Evolutionary conservation across 352 stramenopile species (phyloP), one percentile per base, ranked within the genome.

Genomic region (Bremia lactucae): DNA sequence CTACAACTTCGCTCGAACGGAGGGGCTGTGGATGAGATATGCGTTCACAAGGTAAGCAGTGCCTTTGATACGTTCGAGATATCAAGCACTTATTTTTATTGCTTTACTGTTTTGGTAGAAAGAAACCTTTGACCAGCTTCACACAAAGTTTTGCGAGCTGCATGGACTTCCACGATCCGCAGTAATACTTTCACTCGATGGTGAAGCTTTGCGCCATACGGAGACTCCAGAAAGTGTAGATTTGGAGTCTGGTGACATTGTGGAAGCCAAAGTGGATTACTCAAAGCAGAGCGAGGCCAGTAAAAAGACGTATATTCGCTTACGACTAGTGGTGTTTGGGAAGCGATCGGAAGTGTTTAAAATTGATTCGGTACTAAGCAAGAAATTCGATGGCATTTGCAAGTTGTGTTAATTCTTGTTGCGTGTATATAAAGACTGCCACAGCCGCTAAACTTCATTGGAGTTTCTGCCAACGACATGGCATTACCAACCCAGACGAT

Each of bases 191-290:
- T 62, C 46, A 2, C 59, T 87, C 11, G 72, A 87, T 52, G 75
- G 72, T 6, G 67, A 72, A 7, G 16, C 35, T 0, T 46, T 87
- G 24, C 29, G 45, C 7, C 31, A 59, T 6, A 44, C 36, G 0
- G 38, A 41, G 14, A 83, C 67, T 11, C 62, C 70, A 1, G 31
- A 36, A 1, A 42, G 39, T 4, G 54, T 48, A 41, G 69, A 83
- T 29, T 51, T 84, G 7, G 73, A 84, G 31, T 55, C 65, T 2
- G 70, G 63, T 19, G 70, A 87, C 35, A 33, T 87, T 7, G 75
- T 87, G 25, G 75, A 87, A 39, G 72, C 75, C 11, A 83, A 82
- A 24, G 75, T 85, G 23, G 70, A 87, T 36, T 87, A 85, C 25
- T 66, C 69, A 0, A 49, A 73, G 46, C 67, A 79, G 24, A 59